Evolutionary conservation across 495 filamentous ascomycete genomes (phyloP).

Genomic region (Hypoxylon trugodes): DNA sequence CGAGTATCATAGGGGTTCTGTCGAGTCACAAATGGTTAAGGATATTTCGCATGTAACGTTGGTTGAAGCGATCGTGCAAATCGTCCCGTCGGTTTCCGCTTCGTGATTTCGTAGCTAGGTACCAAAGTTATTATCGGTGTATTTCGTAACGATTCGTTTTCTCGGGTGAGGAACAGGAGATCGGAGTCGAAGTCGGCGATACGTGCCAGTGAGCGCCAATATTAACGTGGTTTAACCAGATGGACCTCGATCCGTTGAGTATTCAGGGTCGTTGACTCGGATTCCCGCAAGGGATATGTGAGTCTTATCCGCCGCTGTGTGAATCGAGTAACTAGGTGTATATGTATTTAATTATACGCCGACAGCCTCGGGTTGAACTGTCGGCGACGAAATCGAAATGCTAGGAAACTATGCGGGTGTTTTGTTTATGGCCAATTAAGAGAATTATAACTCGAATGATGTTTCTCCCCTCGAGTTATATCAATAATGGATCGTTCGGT

Average conservation of each 20-base stretch:
- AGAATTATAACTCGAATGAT: background rate
- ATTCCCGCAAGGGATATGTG: conserved; percentile 30
- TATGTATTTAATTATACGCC: background rate
- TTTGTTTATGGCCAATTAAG: conserved; percentile 15
- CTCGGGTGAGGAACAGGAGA: no score
- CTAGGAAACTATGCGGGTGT: background rate
- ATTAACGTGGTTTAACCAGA: conserved; percentile 33
- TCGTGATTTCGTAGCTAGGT: background rate
- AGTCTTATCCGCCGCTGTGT: conserved; percentile 8
- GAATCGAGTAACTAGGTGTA: conserved; percentile 8
- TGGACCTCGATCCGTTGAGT: conserved; percentile 22
- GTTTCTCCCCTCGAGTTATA: conserved; percentile 9
- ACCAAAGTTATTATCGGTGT: conserved; percentile 5
- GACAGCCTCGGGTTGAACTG: no score
- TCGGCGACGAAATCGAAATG: conserved; percentile 13
- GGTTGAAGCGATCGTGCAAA: background rate
- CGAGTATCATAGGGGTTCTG: background rate
- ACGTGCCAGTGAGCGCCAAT: conserved; percentile 35
- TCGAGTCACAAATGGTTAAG: conserved; percentile 3
- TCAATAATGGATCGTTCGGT: conserved; percentile 24
- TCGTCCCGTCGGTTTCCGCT: conserved; percentile 9
- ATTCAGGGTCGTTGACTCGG: conserved; percentile 23
- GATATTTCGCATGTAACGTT: conserved; percentile 1
- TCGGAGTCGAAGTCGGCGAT: conserved; percentile 35
- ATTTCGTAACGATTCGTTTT: conserved; percentile 13